Percentiles rank a stretch among this genome's conserved stretches.
These are phyloP conservation scores for Blumeria hordei DNA, from an alignment of 2,329 filamentous ascomycete species.

Conservation along the genomic window DNA sequence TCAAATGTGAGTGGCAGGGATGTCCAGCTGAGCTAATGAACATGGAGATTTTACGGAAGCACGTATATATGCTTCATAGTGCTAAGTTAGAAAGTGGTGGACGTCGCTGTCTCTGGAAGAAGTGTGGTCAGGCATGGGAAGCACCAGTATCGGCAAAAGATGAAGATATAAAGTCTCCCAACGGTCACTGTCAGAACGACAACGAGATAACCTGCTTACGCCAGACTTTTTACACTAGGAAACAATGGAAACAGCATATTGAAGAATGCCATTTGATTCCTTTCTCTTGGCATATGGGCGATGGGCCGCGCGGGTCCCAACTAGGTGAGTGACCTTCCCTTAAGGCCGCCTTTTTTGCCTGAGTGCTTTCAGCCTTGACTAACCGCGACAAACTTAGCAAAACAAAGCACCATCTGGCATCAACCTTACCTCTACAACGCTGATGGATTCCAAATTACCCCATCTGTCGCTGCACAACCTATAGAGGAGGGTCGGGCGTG, in stretches of 20 bases:
- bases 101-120: constrained; percentile 17
- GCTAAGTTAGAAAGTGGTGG: constrained; percentile 9
- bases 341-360: too few relatives aligned
- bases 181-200: not conserved
- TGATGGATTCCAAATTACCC: constrained; percentile 31
- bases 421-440: constrained; percentile 20
- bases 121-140: constrained; percentile 14
- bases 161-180: too few relatives aligned
- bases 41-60: constrained; percentile 29
- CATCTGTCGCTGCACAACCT: constrained; percentile 24
- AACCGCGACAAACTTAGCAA: constrained; percentile 1
- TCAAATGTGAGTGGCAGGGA: constrained; percentile 32
- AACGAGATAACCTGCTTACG: not conserved
- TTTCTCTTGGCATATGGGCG: constrained; percentile 32
- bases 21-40: constrained; percentile 39
- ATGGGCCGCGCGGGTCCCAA: constrained; percentile 26
- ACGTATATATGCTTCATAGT: constrained; percentile 27
- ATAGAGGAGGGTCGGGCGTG: constrained; percentile 20
- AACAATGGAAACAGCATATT: constrained; percentile 24
- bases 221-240: constrained; percentile 6
- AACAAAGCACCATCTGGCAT: constrained; percentile 1
- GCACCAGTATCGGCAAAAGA: not conserved
- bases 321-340: constrained; percentile 5
- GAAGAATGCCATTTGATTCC: constrained; percentile 28
- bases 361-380: too few relatives aligned